Evolutionary conservation across 2,329 filamentous ascomycete genomes (phyloP), one percentile per base, ranked within the genome.

Genomic region (Aspergillus novofumigatus): DNA sequence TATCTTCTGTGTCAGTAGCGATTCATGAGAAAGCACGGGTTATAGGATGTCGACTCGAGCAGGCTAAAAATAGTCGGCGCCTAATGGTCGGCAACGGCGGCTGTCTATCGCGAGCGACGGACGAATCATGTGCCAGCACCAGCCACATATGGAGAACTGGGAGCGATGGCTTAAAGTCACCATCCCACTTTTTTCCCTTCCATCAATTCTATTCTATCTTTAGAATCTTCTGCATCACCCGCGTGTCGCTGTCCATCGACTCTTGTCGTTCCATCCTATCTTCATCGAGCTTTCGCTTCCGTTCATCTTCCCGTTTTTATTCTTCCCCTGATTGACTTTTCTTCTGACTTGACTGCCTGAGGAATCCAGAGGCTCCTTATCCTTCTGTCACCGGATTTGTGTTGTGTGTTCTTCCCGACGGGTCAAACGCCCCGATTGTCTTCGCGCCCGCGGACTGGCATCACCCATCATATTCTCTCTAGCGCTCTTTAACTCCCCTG

Each of bases 161-260:
- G n/a, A 4, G n/a, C 21, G 17, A 9, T 21, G 21, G n/a, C n/a
- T 9, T 44, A 44, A 44, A 44, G 44, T 47, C 21, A 14, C 44
- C 21, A 47, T 47, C 44, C 44, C 44, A 47, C 44, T 47, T 47
- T 25, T 23, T 14, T 23, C 23, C 23, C 44, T 47, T 47, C 44
- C 44, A 23, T 47, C 32, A 23, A 47, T 41, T 53, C 51, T 32
- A 52, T 57, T 64, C 67, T 70, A 69, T 71, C 65, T 68, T 72
- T 66, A 71, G 68, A 64, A 70, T 69, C 62, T 63, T 69, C 63
- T 69, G 66, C 58, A 67, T 62, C 56, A 64, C 64, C 57, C 66
- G 66, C 59, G 62, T 61, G 59, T 62, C 62, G 59, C 63, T 52
- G 50, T 63, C 55, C 59, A 62, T 56, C 61, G 57, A 62, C 50